Base-by-base conservation (phyloP, 257 asterid species). In the Coffea canephora region DNA sequence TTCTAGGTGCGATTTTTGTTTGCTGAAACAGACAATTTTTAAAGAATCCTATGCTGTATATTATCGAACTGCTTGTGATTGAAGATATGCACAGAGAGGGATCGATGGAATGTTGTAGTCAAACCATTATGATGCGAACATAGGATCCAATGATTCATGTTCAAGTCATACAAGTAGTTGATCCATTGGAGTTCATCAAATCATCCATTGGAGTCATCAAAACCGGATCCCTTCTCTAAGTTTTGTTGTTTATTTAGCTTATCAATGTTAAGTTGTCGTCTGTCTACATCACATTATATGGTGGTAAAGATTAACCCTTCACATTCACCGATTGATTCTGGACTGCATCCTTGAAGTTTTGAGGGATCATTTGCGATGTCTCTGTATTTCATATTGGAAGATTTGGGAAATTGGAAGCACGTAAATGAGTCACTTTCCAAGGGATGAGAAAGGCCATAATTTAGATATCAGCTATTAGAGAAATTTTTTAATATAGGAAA, bases 1-100 rank as follows among this genome's bases (percentile, higher is more conserved):
- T 96, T 82, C 87, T 96, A 94, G 99, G 99, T 96, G 80, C 52
- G 82, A 50, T 80, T 81, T 78, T 72, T 43, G 70, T 74, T 80
- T 82, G 78, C 70, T 61, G 55, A 76, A 73, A 69, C 74, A 19
- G 49, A 71, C 69, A 49, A 41, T 78, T 31, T 69, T 50, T 78
- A 82, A 78, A 45, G 36, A 71, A 65, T 80, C 23, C 49, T 46
- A 67, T 45, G 67, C 55, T 65, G 45, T 36, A 31, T 55, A 25
- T 39, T 2, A 13, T 62, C 36, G 45, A 46, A 27, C 55, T 31
- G 6, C 18, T 39, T 19, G 5, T 69, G 27, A 39, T 46, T 19
- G 27, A 27, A 31, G 45, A 66, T 8, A 39, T 21, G 16, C 25
- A 67, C 41, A 34, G 11, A 34, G 18, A 39, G 31, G 18, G 8